A percentile compares a stretch with the other conserved stretches of the same genome.
Evolutionary conservation across 768 basidiomycete species (phyloP).

Genomic region (Russula sp.): DNA sequence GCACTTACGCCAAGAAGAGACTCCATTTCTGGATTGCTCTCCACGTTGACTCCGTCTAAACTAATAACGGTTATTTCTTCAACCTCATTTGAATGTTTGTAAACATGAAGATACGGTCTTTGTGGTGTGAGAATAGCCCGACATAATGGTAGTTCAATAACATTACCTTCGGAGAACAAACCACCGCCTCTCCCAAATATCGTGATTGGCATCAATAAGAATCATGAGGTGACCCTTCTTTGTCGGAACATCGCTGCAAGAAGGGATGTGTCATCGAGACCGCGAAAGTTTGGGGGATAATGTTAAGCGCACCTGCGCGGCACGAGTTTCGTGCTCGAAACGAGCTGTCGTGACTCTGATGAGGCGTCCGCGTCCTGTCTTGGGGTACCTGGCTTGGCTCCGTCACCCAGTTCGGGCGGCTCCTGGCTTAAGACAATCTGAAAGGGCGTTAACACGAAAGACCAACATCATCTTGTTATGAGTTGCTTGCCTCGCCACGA

Average conservation of each 20-base stretch:
- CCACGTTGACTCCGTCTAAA: constrained; percentile 77
- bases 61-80: constrained; percentile 83
- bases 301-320: constrained; percentile 55
- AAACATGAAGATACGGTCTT: constrained; percentile 89
- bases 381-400: constrained; percentile 30
- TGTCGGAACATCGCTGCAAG: constrained; percentile 64
- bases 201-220: constrained; percentile 71
- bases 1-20: constrained; percentile 59
- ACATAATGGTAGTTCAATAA: background rate
- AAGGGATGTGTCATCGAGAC: constrained; percentile 4
- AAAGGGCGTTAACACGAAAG: constrained; percentile 22
- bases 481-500: constrained; percentile 54
- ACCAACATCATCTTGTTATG: background rate
- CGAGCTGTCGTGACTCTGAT: constrained; percentile 56
- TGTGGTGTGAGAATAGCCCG: background rate
- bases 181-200: constrained; percentile 79
- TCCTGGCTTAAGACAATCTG: constrained; percentile 80
- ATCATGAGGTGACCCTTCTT: constrained; percentile 83
- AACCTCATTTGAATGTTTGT: constrained; percentile 74
- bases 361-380: constrained; percentile 35
- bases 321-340: constrained; percentile 66
- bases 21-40: constrained; percentile 83
- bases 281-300: constrained; percentile 1
- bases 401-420: constrained; percentile 51
- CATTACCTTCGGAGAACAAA: constrained; percentile 78